A percentile compares a stretch with the other conserved stretches of the same genome.
Conservation (phyloP, 345 rosid species). For the Hypericum perforatum region DNA sequence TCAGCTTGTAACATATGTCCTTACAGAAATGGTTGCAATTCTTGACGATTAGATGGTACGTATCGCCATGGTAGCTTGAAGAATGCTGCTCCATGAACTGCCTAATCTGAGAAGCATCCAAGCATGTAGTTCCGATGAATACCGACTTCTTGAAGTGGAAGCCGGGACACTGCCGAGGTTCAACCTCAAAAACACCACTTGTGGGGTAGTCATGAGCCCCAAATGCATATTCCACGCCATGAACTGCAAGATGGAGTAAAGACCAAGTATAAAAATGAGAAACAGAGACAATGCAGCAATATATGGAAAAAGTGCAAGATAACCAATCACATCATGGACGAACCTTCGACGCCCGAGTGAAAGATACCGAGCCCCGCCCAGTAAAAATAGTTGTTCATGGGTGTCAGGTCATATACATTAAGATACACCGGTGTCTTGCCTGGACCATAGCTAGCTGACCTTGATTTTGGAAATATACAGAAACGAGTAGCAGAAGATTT, state of each 20-base stretch:
- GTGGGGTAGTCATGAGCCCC: conserved; percentile 90
- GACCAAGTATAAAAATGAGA: conserved; percentile 11
- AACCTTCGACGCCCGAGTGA: conserved; percentile 98
- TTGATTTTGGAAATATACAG: conserved; percentile 63
- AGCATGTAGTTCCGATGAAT: conserved; percentile 74
- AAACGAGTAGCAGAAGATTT: conserved; percentile 53
- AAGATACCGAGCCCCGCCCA: conserved; percentile 97
- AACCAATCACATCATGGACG: neutral
- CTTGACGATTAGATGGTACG: conserved; percentile 81
- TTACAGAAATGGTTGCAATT: conserved; percentile 93
- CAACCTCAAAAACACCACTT: conserved; percentile 92
- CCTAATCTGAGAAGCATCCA: conserved; percentile 72
- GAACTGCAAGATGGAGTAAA: conserved; percentile 37
- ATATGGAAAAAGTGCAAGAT: neutral
- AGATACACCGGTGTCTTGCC: conserved; percentile 73
- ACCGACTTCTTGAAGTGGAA: conserved; percentile 87
- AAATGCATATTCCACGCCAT: conserved; percentile 92
- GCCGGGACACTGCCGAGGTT: conserved; percentile 88
- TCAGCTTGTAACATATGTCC: conserved; percentile 61
- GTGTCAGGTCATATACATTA: conserved; percentile 89
- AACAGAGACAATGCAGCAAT: neutral
- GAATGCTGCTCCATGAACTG: conserved; percentile 78
- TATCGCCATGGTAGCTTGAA: conserved; percentile 69
- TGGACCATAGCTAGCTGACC: conserved; percentile 46
- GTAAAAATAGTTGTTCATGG: conserved; percentile 74